Conservation (phyloP, 306 rosid species). For the Urtica urens region DNA sequence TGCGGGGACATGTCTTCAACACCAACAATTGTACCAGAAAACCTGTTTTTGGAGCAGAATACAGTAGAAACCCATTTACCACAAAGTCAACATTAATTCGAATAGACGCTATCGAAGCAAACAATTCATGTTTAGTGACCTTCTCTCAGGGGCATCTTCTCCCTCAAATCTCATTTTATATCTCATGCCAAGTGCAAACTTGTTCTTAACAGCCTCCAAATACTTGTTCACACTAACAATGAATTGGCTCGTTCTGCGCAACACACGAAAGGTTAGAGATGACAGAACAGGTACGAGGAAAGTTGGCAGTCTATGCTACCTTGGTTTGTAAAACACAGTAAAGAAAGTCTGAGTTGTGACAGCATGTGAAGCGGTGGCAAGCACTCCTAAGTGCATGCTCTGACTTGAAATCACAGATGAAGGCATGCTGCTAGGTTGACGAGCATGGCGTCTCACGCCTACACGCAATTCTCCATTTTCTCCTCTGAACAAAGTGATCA, state of each 20-base stretch:
- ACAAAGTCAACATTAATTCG: slow-evolving; percentile 4
- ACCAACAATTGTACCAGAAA: slow-evolving; percentile 81
- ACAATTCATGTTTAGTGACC: slow-evolving; percentile 31
- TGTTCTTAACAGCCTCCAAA: slow-evolving; percentile 45
- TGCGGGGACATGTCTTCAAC: slow-evolving; percentile 64
- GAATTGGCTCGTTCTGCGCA: slow-evolving; percentile 64
- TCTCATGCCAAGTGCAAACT: slow-evolving; percentile 60
- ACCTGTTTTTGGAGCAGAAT: slow-evolving; percentile 36
- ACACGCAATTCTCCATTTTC: slow-evolving; percentile 67
- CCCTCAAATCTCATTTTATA: slow-evolving; percentile 83
- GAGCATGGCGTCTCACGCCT: slow-evolving; percentile 78
- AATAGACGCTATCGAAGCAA: not conserved
- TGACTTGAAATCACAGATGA: slow-evolving; percentile 88
- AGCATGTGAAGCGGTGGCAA: slow-evolving; percentile 96
- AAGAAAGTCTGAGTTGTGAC: slow-evolving; percentile 67
- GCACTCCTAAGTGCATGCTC: slow-evolving; percentile 96
- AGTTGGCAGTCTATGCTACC: slow-evolving; percentile 34
- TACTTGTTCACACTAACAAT: slow-evolving; percentile 58
- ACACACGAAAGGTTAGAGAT: slow-evolving; percentile 10
- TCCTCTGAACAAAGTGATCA: slow-evolving; percentile 54
- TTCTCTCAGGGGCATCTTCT: slow-evolving; percentile 83
- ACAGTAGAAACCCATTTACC: slow-evolving; percentile 13
- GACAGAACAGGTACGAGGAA: not conserved
- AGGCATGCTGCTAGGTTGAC: slow-evolving; percentile 76
- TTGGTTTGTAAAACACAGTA: slow-evolving; percentile 75